phyloP scores from a whole-genome alignment of 2,329 filamentous ascomycete species.

The Kalmusia sp. region DNA sequence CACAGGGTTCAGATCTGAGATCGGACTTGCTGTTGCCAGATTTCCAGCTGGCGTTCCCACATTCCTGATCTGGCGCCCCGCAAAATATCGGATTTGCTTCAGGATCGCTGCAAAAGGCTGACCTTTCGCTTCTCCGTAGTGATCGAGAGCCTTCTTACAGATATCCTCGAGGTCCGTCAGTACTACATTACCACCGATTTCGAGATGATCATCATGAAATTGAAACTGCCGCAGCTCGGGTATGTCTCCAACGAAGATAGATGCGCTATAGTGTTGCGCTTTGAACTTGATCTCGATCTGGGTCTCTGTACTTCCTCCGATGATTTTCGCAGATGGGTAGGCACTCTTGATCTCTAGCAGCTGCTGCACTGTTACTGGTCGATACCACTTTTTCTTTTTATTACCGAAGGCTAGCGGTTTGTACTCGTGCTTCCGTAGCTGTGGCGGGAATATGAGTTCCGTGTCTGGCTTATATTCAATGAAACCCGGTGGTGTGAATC shows the following conservation, averaged over 20 bases:
- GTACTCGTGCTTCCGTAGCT: slow-evolving; percentile 81
- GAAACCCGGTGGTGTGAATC: slow-evolving; percentile 86
- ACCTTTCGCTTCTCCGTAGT: slow-evolving; percentile 73
- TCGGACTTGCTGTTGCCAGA: slow-evolving; percentile 90
- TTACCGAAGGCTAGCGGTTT: slow-evolving; percentile 88
- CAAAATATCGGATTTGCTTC: slow-evolving; percentile 95
- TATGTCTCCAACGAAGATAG: slow-evolving; percentile 93
- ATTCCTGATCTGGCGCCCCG: slow-evolving; percentile 93
- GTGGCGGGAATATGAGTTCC: slow-evolving; percentile 91
- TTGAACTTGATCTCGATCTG: slow-evolving; percentile 99
- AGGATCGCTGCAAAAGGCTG: slow-evolving; percentile 91
- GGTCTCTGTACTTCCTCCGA: slow-evolving; percentile 94
- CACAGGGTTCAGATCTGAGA: slow-evolving; percentile 94
- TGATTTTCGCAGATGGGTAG: slow-evolving; percentile 88
- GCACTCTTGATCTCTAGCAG: slow-evolving; percentile 89
- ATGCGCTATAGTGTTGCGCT: slow-evolving; percentile 85
- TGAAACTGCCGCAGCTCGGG: slow-evolving; percentile 83
- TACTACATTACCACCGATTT: slow-evolving; percentile 91
- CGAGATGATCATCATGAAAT: slow-evolving; percentile 81
- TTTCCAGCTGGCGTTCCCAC: slow-evolving; percentile 98
- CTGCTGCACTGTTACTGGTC: slow-evolving; percentile 85
- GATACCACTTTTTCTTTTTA: slow-evolving; percentile 92
- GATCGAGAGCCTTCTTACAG: slow-evolving; percentile 77
- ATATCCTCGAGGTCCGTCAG: slow-evolving; percentile 90
- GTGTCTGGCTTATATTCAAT: slow-evolving; percentile 95